A percentile compares a stretch with the other conserved stretches of the same genome.
phyloP scores from a whole-genome alignment of 331 rosid species.

The Erythrophleum ivorense region DNA sequence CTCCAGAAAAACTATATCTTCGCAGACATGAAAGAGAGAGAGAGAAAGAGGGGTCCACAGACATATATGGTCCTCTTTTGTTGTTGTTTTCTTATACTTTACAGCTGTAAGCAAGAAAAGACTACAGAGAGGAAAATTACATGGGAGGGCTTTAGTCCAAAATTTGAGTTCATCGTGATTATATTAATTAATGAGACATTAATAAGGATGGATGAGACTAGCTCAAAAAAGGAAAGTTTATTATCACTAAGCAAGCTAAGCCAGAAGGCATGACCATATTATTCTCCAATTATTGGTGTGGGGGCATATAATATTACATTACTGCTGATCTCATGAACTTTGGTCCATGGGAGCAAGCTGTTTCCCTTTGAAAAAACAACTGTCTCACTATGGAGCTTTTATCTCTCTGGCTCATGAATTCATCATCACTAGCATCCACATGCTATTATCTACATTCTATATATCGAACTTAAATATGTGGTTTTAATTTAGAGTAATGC shows the following conservation, averaged over 20 bases:
- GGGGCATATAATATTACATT: slow-evolving; percentile 33
- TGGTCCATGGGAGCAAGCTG: slow-evolving; percentile 59
- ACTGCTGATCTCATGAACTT: slow-evolving; percentile 45
- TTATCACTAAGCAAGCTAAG: slow-evolving; percentile 41
- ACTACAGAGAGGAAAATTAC: slow-evolving; percentile 36
- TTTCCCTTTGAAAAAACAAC: slow-evolving; percentile 52
- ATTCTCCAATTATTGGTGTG: slow-evolving; percentile 86
- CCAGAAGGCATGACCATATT: slow-evolving; percentile 55
- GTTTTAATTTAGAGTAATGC: not conserved
- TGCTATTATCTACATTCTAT: slow-evolving; percentile 40
- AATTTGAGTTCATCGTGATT: slow-evolving; percentile 35
- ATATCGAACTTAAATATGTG: slow-evolving; percentile 51
- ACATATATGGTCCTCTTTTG: slow-evolving; percentile 58
- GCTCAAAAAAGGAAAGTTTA: slow-evolving; percentile 50
- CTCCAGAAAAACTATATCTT: slow-evolving; percentile 21
- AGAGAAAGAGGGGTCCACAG: slow-evolving; percentile 46
- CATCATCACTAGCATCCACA: slow-evolving; percentile 58
- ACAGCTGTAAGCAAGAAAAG: slow-evolving; percentile 77
- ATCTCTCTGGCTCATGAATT: slow-evolving; percentile 41
- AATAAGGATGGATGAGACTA: slow-evolving; percentile 39
- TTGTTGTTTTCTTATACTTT: slow-evolving; percentile 69
- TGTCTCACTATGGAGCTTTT: not conserved
- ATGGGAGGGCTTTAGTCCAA: slow-evolving; percentile 36
- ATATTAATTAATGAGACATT: slow-evolving; percentile 38
- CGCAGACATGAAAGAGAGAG: slow-evolving; percentile 31